A percentile compares a stretch with the other conserved stretches of the same genome.
Conservation (phyloP, 176 grass and related monocot genomes). For the Rhynchospora pubera region DNA sequence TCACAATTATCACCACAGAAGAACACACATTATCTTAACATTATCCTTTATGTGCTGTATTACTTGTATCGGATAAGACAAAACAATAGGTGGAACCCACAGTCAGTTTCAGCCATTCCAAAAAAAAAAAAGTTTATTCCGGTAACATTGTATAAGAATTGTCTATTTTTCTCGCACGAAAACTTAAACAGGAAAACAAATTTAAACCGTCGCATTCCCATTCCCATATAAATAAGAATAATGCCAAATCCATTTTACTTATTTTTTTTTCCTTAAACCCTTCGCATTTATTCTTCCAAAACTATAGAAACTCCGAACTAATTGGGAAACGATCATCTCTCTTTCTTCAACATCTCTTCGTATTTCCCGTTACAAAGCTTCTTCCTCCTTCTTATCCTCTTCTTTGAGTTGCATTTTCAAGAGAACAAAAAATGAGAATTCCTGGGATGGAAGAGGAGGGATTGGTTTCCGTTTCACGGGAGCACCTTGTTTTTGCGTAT, state of each 20-base stretch:
- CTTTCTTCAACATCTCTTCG: not conserved
- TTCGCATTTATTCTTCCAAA: not conserved
- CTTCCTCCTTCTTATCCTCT: not conserved
- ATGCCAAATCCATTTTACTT: not conserved
- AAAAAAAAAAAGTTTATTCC: too few species aligned
- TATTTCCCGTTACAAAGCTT: not conserved
- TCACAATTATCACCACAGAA: not conserved
- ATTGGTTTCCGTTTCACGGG: conserved; percentile 13
- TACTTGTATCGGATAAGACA: not conserved
- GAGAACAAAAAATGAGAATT: conserved; percentile 37
- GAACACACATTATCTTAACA: not conserved
- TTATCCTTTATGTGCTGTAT: not conserved
- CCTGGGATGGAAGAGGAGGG: conserved; percentile 10
- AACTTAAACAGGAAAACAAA: not conserved
- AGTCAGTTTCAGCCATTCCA: too few species aligned
- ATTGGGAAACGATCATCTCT: not conserved
- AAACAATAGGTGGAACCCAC: not conserved
- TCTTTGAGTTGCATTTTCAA: not conserved
- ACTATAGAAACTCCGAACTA: conserved; percentile 3
- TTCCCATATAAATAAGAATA: too few species aligned
- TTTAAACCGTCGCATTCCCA: not conserved
- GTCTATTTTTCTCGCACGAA: too few species aligned
- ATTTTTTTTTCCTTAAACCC: not conserved
- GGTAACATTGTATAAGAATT: too few species aligned
- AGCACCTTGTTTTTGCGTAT: conserved; percentile 68